Evolutionary conservation across 2,329 filamentous ascomycete species (phyloP), one percentile per base, ranked within the genome.

Genomic region (Ophiostoma montium): DNA sequence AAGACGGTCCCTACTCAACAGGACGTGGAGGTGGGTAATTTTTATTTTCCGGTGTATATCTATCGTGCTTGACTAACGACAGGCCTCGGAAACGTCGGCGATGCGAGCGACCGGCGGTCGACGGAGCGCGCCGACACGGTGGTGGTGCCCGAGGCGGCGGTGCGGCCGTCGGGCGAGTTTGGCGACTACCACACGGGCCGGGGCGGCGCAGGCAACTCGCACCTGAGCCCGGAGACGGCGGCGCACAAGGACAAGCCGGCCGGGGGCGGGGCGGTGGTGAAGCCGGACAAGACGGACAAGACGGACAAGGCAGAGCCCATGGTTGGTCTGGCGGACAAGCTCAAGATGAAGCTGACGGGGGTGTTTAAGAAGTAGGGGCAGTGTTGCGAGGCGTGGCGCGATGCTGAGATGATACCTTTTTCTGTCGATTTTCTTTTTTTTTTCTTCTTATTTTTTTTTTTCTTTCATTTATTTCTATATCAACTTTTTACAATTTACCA

Each of bases 81-180:
- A 79, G 75, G 75, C 44, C 70, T 71, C 18, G 76, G 74, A 50
- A 80, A 80, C 63, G 78, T 80, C 56, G 68, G 65, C 57, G 75
- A 78, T 56, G 58, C 65, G 16, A 67, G 67, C 58, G 61, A 35
- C 32, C 49, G 58, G 35, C 59, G 65, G 30, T 45, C 64, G 5
- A 52, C 56, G 10, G 58, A 62, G 44, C 72, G 75, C 57, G 63
- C 60, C 23, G 76, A 80, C 63, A 60, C 65, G 52, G 74, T 77
- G 46, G 51, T 74, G 36, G 59, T 80, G 16, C 75, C 77, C 39
- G 70, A 74, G 44, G 66, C 60, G 16, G 76, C 76, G 19, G 59
- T 69, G 46, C 71, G 74, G 23, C 65, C 67, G 27, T 70, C 66
- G 58, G 62, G 64, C 45, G 70, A 76, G 15, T 64, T 66, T 47